Evolutionary conservation across 108 stramenopile species (phyloP).

Genomic region (Epithemia pelagica): DNA sequence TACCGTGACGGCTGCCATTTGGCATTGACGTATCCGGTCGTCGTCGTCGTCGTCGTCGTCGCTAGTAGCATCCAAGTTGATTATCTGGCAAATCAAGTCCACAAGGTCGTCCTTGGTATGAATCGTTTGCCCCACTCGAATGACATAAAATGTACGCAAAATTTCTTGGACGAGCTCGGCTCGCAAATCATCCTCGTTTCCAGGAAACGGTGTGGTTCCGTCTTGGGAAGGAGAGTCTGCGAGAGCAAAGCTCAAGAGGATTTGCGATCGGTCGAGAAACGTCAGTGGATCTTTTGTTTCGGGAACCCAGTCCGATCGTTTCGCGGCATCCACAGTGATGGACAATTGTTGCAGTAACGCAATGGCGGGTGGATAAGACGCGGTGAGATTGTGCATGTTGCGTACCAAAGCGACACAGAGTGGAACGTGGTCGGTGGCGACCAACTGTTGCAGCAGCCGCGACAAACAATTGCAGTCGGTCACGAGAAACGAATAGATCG

Average conservation of each 20-base stretch:
- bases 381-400: constrained; percentile 54
- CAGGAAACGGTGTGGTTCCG: constrained; percentile 33
- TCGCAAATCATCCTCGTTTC: constrained; percentile 37
- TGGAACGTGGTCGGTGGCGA: constrained; percentile 22
- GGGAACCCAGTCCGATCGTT: constrained; percentile 28
- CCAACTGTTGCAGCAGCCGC: constrained; percentile 21
- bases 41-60: constrained; percentile 12
- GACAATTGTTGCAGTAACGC: neutral
- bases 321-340: constrained; percentile 16
- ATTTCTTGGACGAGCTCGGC: constrained; percentile 56
- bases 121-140: constrained; percentile 23
- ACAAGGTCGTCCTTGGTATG: constrained; percentile 1
- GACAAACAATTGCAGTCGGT: constrained; percentile 25
- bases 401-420: constrained; percentile 41
- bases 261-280: constrained; percentile 9
- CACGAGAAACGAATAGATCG: constrained; percentile 33
- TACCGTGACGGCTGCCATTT: constrained; percentile 50
- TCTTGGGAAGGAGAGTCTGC: constrained; percentile 22
- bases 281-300: neutral
- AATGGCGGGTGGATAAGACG: constrained; percentile 26
- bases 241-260: constrained; percentile 27
- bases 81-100: constrained; percentile 11
- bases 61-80: constrained; percentile 9
- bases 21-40: constrained; percentile 23
- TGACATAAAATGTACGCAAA: constrained; percentile 48